Evolutionary conservation across 1,284 basidiomycete species (phyloP).

Genomic region (Sporisorium scitamineum): DNA sequence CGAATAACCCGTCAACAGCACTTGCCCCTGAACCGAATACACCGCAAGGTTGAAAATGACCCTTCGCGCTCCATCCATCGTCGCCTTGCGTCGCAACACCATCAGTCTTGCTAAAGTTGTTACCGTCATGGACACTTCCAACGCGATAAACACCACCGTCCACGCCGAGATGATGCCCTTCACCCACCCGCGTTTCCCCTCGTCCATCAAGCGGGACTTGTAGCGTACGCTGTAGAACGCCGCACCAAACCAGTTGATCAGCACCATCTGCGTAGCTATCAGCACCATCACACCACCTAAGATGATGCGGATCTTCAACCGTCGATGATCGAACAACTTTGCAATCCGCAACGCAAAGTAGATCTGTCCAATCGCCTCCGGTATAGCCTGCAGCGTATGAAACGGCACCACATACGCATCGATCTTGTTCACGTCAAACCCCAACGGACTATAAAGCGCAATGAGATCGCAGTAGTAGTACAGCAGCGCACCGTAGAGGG

Average conservation of each 20-base stretch:
- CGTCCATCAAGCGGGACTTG: slow-evolving; percentile 18
- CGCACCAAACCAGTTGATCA: slow-evolving; percentile 28
- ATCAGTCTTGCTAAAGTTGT: slow-evolving; percentile 29
- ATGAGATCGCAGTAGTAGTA: slow-evolving; percentile 12
- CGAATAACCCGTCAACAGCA: slow-evolving; percentile 11
- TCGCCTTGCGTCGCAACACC: slow-evolving; percentile 12
- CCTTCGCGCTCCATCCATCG: slow-evolving; percentile 17
- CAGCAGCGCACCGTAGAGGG: background rate
- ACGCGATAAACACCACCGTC: slow-evolving; percentile 20
- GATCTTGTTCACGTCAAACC: slow-evolving; percentile 34
- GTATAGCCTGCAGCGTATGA: slow-evolving; percentile 21
- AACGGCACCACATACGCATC: slow-evolving; percentile 20
- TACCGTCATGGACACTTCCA: slow-evolving; percentile 25
- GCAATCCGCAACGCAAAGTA: slow-evolving; percentile 35
- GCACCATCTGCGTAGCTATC: slow-evolving; percentile 1
- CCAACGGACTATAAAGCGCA: slow-evolving; percentile 12
- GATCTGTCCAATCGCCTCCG: slow-evolving; percentile 32
- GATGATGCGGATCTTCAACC: background rate
- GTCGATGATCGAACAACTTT: slow-evolving; percentile 22
- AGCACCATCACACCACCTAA: background rate
- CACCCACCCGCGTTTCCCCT: slow-evolving; percentile 5
- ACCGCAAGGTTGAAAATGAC: slow-evolving; percentile 27
- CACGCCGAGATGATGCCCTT: slow-evolving; percentile 27
- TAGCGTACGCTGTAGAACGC: slow-evolving; percentile 12
- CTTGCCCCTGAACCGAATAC: slow-evolving; percentile 39